Evolutionary conservation across 495 filamentous ascomycete species (phyloP), one percentile per base, ranked within the genome.

Genomic region (Podospora fimiseda): DNA sequence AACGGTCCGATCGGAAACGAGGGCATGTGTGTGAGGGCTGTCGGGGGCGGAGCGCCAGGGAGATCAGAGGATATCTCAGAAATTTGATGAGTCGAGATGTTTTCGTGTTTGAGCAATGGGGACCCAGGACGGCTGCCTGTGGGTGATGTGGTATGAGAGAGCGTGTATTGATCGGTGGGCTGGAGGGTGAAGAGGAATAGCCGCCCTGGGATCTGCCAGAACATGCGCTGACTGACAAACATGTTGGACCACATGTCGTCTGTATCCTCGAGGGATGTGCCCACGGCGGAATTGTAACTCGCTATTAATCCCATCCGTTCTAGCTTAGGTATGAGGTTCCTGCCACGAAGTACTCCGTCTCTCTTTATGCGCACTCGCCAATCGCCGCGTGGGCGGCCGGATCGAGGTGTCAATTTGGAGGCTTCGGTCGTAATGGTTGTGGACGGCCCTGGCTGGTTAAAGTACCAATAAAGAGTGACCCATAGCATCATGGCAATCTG

Each of bases 401-500:
- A 62, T 16, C 73, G 68, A 2, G 90, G 85, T 0, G 88, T 87
- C 52, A 78, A 56, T 53, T 75, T 77, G 14, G 82, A 87, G 2
- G 78, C 75, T n/a, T 78, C 74, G 9, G 78, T 88, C 11, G 72
- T 74, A 19, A 92, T 50, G 38, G 76, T 78, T 0, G 74, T 66
- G 1, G 61, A 42, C 1, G 86, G 85, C 30, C 76, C 70, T 1
- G 79, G 76, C 57, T 89, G 85, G 63, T 96, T 90, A 65, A 97
- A 98, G 71, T 97, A 98, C 94, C 94, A 97, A 69, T 86, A 94
- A 27, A 97, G 70, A 1, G 88, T 90, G 22, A 88, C 82, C 90
- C 92, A 98, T 6, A 97, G 80, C 88, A 96, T 92, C 88, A 95
- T 87, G 52, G 91, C 91, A 52, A 95, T 85, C 69, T 90, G 87